A percentile compares a stretch with the other conserved stretches of the same genome.
These are phyloP conservation scores for Corniculantispora saksenae DNA, from an alignment of 2,329 filamentous ascomycete genomes.

Conservation along the genomic window DNA sequence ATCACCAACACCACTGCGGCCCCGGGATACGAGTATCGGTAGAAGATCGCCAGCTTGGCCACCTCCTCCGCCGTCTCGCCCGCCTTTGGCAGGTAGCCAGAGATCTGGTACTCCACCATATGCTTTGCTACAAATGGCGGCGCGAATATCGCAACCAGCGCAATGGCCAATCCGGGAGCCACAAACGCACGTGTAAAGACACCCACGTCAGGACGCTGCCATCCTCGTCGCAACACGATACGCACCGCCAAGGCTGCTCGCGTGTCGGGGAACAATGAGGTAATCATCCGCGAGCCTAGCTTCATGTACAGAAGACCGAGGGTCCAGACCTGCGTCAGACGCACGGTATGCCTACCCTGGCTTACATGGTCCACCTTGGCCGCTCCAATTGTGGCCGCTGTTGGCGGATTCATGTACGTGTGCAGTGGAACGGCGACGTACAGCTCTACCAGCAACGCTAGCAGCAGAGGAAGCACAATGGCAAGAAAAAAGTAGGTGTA, in stretches of 20 bases:
- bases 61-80: slow-evolving; percentile 30
- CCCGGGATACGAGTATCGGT: slow-evolving; percentile 70
- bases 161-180: slow-evolving; percentile 69
- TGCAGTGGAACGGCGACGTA: slow-evolving; percentile 87
- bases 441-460: slow-evolving; percentile 79
- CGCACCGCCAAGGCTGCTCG: slow-evolving; percentile 74
- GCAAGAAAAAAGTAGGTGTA: slow-evolving; percentile 78
- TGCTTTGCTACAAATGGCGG: slow-evolving; percentile 61
- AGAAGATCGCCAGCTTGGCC: slow-evolving; percentile 40
- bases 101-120: slow-evolving; percentile 30
- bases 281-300: slow-evolving; percentile 69
- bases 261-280: slow-evolving; percentile 66
- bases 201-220: slow-evolving; percentile 73
- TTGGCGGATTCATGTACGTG: slow-evolving; percentile 64
- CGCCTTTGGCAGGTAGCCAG: background rate
- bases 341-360: slow-evolving; percentile 64
- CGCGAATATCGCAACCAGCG: slow-evolving; percentile 59
- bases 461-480: slow-evolving; percentile 77
- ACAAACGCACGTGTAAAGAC: slow-evolving; percentile 85
- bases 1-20: slow-evolving; percentile 52
- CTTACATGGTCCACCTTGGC: slow-evolving; percentile 25
- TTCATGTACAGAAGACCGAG: slow-evolving; percentile 89
- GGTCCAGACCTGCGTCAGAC: slow-evolving; percentile 92
- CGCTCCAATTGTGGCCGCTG: slow-evolving; percentile 32
- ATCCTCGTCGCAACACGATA: slow-evolving; percentile 72